Evolutionary conservation across 1,284 basidiomycete genomes (phyloP), one percentile per base, ranked within the genome.

Genomic region (Boletellus sp.): DNA sequence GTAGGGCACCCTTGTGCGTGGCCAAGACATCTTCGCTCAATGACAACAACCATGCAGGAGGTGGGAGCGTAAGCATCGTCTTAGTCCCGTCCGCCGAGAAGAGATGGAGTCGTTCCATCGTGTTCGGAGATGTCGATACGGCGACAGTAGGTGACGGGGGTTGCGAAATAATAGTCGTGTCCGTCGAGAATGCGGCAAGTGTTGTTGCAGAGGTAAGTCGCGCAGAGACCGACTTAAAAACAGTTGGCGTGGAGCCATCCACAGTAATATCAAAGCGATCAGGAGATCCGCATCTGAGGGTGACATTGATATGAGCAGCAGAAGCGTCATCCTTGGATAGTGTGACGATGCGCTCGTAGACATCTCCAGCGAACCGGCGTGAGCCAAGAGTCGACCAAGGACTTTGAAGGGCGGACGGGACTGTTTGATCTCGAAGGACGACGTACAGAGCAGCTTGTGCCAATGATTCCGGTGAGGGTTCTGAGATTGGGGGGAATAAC

Each of bases 361-460:
- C 68, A 63, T 91, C 88, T 5, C 87, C 89, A 16, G 82, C 85
- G 67, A 94, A 93, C 18, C 91, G 79, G 24, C 85, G 81, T 19
- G 86, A 83, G 2, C 77, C 71, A 19, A 93, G 75, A 1, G 82
- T 75, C 5, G 73, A 71, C 91, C 91, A 93, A 0, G 88, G 86
- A 0, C 60, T 58, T 5, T 62, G 52, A 45, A 58, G 58, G 33
- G 11, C 60, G 21, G 19, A 62, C 40, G 49, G 54, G 42, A 60
- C 50, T 5, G 76, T 69, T 35, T 78, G 74, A 56, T 90, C 89
- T 42, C 88, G 81, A 18, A 93, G 78, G 21, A 76, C 79, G 18
- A 91, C 73, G 61, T 78, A 93, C 11, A 95, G 74, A 0, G 87
- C 93, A 1, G 88, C 89, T 64, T 91, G 87, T 1, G 87, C 89